These are phyloP conservation scores for Plasmodium fragile DNA, from an alignment of 169 alveolate species.

Conservation along the genomic window DNA sequence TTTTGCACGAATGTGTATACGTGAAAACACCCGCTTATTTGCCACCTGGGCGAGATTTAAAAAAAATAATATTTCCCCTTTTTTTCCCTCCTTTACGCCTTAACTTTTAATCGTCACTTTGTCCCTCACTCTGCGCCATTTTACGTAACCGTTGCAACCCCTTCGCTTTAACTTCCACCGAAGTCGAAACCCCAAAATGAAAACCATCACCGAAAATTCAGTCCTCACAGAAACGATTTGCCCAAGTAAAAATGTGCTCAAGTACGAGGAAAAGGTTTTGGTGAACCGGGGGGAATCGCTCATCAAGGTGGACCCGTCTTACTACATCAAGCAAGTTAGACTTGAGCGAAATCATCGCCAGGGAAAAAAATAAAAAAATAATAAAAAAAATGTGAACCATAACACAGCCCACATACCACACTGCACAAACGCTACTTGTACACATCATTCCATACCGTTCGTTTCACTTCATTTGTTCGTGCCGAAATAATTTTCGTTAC, in stretches of 20 bases:
- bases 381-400: neutral
- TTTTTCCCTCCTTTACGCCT: neutral
- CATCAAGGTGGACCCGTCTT: constrained; percentile 20
- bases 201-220: neutral
- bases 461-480: neutral
- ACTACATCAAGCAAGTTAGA: constrained; percentile 10
- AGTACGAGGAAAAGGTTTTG: constrained; percentile 18
- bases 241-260: constrained; percentile 4
- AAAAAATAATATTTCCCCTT: neutral
- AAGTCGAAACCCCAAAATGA: neutral
- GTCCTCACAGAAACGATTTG: constrained; percentile 9
- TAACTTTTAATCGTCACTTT: neutral
- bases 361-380: neutral
- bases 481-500: neutral
- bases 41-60: neutral
- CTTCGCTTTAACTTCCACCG: neutral
- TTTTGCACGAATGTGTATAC: neutral
- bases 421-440: neutral
- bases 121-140: neutral
- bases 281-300: constrained; percentile 10
- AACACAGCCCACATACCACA: neutral
- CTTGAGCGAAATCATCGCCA: neutral
- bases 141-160: neutral
- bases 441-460: neutral
- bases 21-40: neutral